Conservation (phyloP, 2,329 filamentous ascomycete genomes). For the Penicillium sp. region DNA sequence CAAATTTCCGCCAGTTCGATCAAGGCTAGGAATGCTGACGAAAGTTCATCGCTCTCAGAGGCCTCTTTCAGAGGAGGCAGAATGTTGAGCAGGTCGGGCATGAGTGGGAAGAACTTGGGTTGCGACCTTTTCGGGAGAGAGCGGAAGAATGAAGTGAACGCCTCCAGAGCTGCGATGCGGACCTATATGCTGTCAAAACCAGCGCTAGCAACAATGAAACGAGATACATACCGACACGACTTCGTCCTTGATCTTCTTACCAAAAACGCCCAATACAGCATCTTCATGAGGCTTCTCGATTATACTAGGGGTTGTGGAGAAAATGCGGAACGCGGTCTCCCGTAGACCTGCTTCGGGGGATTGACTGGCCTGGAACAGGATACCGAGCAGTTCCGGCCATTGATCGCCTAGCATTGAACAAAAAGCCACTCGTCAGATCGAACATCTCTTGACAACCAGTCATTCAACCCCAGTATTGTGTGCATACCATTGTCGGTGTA, state of each 20-base stretch:
- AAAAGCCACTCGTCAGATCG: constrained; percentile 22
- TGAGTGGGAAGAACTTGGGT: constrained; percentile 81
- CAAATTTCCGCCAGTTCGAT: constrained; percentile 95
- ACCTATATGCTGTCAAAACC: constrained; percentile 60
- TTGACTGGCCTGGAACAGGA: constrained; percentile 89
- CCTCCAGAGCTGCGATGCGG: constrained; percentile 91
- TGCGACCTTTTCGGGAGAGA: constrained; percentile 87
- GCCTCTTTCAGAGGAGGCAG: constrained; percentile 92
- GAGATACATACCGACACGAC: constrained; percentile 69
- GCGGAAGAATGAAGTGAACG: constrained; percentile 94
- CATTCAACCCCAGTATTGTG: background rate
- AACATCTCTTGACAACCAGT: constrained; percentile 8
- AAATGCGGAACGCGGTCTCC: constrained; percentile 92
- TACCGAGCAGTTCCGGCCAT: constrained; percentile 87
- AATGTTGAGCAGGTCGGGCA: constrained; percentile 92
- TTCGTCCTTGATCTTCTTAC: constrained; percentile 88
- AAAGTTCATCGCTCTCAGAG: constrained; percentile 87
- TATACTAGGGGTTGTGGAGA: constrained; percentile 90
- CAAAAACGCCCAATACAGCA: constrained; percentile 85
- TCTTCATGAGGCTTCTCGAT: constrained; percentile 96
- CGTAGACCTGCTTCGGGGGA: constrained; percentile 81
- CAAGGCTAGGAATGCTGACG: constrained; percentile 84
- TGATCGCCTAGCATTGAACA: constrained; percentile 64
- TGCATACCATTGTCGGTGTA: constrained; percentile 86
- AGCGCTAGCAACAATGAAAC: background rate